These are phyloP conservation scores for Bromus sterilis DNA, from an alignment of 176 grass and related monocot species.

Conservation along the genomic window DNA sequence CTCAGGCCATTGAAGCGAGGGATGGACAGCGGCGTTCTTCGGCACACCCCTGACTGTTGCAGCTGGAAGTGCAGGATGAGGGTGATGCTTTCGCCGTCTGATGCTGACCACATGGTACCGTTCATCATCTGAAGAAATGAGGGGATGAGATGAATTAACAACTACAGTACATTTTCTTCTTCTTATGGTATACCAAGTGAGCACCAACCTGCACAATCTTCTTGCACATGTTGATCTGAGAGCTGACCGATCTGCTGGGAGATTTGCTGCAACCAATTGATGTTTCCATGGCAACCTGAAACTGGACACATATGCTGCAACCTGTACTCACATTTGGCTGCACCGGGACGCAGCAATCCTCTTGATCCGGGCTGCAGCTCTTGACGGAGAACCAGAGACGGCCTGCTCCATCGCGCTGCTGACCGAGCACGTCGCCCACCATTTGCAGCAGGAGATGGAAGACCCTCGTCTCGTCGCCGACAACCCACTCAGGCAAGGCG, in stretches of 20 bases:
- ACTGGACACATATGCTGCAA: constrained; percentile 20
- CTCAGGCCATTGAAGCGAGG: background rate
- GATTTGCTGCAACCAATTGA: background rate
- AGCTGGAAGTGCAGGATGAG: background rate
- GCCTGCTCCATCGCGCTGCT: background rate
- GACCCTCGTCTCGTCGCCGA: constrained; percentile 62
- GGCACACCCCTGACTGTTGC: background rate
- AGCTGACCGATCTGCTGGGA: background rate
- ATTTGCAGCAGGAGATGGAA: constrained; percentile 61
- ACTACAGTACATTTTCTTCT: too few species aligned
- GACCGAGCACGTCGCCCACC: constrained; percentile 22
- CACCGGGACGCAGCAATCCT: constrained; percentile 18
- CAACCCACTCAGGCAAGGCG: constrained; percentile 23
- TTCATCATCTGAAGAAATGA: constrained; percentile 20
- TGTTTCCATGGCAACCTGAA: constrained; percentile 31
- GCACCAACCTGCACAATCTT: constrained; percentile 53
- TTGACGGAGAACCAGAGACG: constrained; percentile 18
- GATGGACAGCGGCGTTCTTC: background rate
- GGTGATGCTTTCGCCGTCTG: background rate
- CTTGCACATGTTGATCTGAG: constrained; percentile 26
- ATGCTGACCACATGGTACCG: background rate
- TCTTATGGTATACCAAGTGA: background rate
- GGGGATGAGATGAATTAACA: background rate
- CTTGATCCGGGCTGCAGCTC: background rate
- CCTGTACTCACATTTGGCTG: constrained; percentile 7